Evolutionary conservation across 192 early-diverging fungal species (phyloP).

Genomic region (Allomyces macrogynus): DNA sequence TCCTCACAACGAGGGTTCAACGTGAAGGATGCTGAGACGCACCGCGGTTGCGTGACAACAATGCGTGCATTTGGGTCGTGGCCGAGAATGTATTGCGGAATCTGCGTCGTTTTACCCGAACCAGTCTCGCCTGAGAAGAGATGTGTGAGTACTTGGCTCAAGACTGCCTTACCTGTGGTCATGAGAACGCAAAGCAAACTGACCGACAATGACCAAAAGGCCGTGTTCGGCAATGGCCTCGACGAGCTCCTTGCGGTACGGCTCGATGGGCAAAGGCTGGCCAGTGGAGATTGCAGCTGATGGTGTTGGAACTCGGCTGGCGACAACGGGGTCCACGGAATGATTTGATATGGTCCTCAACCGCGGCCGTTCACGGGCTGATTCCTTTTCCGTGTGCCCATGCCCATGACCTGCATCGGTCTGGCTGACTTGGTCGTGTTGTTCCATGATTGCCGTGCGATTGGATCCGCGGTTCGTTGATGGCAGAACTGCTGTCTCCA

Average conservation of each 20-base stretch:
- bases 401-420: no score
- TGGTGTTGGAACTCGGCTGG: not conserved
- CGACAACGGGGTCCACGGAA: not conserved
- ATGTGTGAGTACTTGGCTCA: not conserved
- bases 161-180: not conserved
- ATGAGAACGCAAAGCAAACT: not conserved
- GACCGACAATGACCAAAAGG: not conserved
- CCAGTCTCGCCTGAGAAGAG: not conserved
- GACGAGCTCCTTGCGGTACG: not conserved
- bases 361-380: no score
- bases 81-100: constrained; percentile 60
- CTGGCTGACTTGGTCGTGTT: no score
- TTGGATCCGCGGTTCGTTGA: no score
- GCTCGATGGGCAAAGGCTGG: not conserved
- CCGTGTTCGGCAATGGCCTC: not conserved
- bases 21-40: not conserved
- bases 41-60: constrained; percentile 58
- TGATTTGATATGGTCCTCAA: no score
- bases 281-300: not conserved
- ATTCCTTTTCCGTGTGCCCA: no score
- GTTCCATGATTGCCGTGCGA: no score
- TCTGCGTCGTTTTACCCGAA: constrained; percentile 71
- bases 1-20: no score
- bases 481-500: no score
- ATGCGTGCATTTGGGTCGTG: constrained; percentile 25